A percentile compares a stretch with the other conserved stretches of the same genome.
Conservation (phyloP, 2,329 filamentous ascomycete species). For the Paecilomyces niveus region DNA sequence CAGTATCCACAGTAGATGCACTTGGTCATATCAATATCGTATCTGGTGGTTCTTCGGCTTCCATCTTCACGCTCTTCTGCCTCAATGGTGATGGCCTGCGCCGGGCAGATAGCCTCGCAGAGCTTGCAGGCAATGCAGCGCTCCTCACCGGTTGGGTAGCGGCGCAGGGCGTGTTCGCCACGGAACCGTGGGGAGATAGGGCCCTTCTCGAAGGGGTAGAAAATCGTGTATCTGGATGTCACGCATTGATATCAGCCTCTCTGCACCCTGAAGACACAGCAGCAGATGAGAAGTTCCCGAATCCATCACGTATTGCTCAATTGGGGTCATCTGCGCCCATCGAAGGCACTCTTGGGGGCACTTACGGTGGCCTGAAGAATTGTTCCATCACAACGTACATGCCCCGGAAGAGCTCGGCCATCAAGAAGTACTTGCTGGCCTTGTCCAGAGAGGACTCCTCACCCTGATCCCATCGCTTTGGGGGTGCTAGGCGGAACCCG, state of each 20-base stretch:
- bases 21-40: conserved; percentile 99
- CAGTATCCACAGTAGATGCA: conserved; percentile 99
- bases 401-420: conserved; percentile 91
- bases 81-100: conserved; percentile 97
- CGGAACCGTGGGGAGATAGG: conserved; percentile 97
- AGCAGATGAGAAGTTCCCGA: not conserved
- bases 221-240: conserved; percentile 81
- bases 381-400: conserved; percentile 98
- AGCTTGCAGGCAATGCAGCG: conserved; percentile 99
- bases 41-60: conserved; percentile 87
- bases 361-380: conserved; percentile 95
- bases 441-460: conserved; percentile 72
- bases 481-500: conserved; percentile 70
- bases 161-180: conserved; percentile 91
- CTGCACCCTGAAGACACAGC: not conserved
- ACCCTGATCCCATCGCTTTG: conserved; percentile 72
- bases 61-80: conserved; percentile 96
- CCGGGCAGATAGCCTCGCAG: conserved; percentile 96
- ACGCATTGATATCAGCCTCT: not conserved
- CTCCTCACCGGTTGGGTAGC: conserved; percentile 96
- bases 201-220: conserved; percentile 98
- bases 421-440: conserved; percentile 86
- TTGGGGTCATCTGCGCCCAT: not conserved
- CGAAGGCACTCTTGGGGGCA: conserved; percentile 25
- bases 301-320: not conserved